A percentile compares a stretch with the other conserved stretches of the same genome.
These are phyloP conservation scores for Aspergillus sp. DNA, from an alignment of 2,329 filamentous ascomycete genomes.

Conservation along the genomic window DNA sequence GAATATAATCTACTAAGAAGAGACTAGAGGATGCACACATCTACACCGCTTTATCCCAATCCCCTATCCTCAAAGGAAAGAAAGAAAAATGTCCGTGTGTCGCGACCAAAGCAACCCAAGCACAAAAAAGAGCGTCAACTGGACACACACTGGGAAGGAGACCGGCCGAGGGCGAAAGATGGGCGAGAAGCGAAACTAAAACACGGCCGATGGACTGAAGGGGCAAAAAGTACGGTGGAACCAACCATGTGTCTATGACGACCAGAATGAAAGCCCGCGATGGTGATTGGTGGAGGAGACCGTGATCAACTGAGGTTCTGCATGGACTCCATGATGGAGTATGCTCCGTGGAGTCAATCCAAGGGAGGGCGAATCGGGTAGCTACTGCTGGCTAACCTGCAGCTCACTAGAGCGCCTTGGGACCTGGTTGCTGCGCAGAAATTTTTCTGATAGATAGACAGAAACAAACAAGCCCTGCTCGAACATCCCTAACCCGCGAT, in stretches of 20 bases:
- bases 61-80: background rate
- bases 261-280: slow-evolving; percentile 12
- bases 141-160: background rate
- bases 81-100: slow-evolving; percentile 1
- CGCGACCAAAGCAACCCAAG: background rate
- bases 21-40: slow-evolving; percentile 3
- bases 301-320: slow-evolving; percentile 29
- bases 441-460: slow-evolving; percentile 14
- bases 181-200: slow-evolving; percentile 3
- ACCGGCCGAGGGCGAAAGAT: slow-evolving; percentile 5
- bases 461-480: slow-evolving; percentile 17
- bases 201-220: slow-evolving; percentile 11
- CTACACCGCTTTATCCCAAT: background rate
- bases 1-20: background rate
- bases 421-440: slow-evolving; percentile 24
- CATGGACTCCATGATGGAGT: slow-evolving; percentile 20
- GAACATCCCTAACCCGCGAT: background rate
- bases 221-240: slow-evolving; percentile 27
- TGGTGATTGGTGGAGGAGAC: slow-evolving; percentile 19
- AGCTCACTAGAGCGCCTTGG: background rate
- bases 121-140: background rate
- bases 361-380: slow-evolving; percentile 24
- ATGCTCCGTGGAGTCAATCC: slow-evolving; percentile 12
- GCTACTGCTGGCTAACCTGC: slow-evolving; percentile 13
- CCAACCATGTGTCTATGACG: slow-evolving; percentile 29